Percentiles rank a stretch among this genome's conserved stretches.
phyloP scores from a whole-genome alignment of 2,329 filamentous ascomycete species.

The Phaeosphaeriaceae sp. region DNA sequence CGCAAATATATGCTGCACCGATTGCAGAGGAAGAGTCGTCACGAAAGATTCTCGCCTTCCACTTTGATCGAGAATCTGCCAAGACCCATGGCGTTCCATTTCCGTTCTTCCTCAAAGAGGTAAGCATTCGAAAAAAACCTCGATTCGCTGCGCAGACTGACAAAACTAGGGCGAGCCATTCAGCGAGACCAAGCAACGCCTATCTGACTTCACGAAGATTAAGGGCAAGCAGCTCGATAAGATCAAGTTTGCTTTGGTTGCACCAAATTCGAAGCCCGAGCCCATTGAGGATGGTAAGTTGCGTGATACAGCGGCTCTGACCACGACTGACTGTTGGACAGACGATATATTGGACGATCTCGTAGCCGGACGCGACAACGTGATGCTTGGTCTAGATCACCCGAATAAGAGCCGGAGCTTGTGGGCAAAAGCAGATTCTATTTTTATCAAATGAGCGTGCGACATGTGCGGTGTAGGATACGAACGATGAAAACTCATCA shows the following conservation, averaged over 20 bases:
- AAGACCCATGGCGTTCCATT: constrained; percentile 90
- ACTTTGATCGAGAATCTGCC: constrained; percentile 88
- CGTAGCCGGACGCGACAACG: constrained; percentile 46
- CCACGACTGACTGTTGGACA: constrained; percentile 28
- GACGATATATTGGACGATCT: constrained; percentile 57
- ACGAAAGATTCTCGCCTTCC: constrained; percentile 82
- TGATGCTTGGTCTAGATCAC: constrained; percentile 64
- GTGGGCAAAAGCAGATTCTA: constrained; percentile 67
- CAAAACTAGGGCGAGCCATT: constrained; percentile 76
- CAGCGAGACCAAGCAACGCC: constrained; percentile 89
- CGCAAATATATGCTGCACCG: constrained; percentile 79
- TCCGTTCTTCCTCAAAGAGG: constrained; percentile 83
- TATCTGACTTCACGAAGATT: constrained; percentile 90
- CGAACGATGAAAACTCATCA: constrained; percentile 7
- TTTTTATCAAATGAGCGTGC: constrained; percentile 62
- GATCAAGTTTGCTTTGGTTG: constrained; percentile 88
- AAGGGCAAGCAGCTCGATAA: constrained; percentile 99
- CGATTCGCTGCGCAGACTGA: constrained; percentile 24
- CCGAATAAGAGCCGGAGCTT: constrained; percentile 66
- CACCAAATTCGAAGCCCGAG: constrained; percentile 76
- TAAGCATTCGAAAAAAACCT: constrained; percentile 48
- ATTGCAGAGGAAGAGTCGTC: constrained; percentile 72
- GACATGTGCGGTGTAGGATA: constrained; percentile 31
- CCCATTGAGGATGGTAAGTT: constrained; percentile 89
- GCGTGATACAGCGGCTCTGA: neutral